Conservation (phyloP, 2,329 filamentous ascomycete species). For the Dendrostoma leiphaemia region DNA sequence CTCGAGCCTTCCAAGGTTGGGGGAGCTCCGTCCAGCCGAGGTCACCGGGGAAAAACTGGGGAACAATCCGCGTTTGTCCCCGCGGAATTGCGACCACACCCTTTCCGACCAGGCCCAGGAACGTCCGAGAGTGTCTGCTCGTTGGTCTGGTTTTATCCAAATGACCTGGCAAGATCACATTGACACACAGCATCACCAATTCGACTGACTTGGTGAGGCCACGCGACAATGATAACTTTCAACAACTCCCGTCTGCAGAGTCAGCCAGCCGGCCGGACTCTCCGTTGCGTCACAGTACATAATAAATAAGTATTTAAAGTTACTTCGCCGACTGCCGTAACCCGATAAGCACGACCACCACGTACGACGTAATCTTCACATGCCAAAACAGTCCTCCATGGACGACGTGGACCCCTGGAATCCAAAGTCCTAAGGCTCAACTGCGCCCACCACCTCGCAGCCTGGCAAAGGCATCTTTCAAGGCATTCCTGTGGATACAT, state of each 20-base stretch:
- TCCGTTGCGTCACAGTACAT: background rate
- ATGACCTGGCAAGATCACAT: background rate
- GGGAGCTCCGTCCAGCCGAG: conserved; percentile 15
- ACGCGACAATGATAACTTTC: background rate
- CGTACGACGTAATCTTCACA: conserved; percentile 9
- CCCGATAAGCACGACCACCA: background rate
- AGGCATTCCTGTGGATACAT: no score
- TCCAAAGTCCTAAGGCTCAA: background rate
- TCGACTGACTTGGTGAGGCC: background rate
- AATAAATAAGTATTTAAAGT: background rate
- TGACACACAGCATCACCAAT: background rate
- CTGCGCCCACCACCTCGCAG: background rate
- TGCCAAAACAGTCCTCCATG: background rate
- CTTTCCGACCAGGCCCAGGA: background rate
- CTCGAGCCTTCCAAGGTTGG: conserved; percentile 1
- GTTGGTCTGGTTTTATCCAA: background rate
- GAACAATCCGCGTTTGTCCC: background rate
- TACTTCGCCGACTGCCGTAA: background rate
- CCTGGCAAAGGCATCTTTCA: background rate
- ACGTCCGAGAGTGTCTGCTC: background rate
- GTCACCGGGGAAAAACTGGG: conserved; percentile 5
- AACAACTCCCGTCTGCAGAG: no score
- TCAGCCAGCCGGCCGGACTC: background rate
- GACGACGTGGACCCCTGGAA: background rate
- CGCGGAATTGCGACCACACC: background rate